Base-by-base conservation (phyloP, 495 filamentous ascomycete species). In the Daldinia vernicosa region DNA sequence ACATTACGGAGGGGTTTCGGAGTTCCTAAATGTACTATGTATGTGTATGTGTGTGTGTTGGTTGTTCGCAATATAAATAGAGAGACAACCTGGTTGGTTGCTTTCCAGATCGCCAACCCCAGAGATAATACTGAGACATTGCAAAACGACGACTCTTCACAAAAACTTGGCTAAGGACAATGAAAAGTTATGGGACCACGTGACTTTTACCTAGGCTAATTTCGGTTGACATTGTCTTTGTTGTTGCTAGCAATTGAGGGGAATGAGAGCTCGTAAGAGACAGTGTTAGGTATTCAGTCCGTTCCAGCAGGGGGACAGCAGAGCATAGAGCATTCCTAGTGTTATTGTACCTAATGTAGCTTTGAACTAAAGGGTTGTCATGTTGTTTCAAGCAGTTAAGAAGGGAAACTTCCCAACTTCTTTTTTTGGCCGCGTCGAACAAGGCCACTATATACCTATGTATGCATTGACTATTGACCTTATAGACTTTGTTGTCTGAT, bases 191-290 rank as follows among this genome's bases (percentile, higher is more conserved):
- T 51, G 56, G 51, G 39, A 12, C 62, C 71, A 69, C 61, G 71
- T 74, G 62, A 74, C 50, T 11, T 8, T 32, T 70, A 60, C 55
- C 72, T 72, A 56, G 63, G 45, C 73, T 72, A 67, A 66, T 75
- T 81, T 78, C 74, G 75, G 79, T 70, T 72, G 70, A 67, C 79
- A 81, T 79, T 77, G 79, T 78, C 80, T 81, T 81, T 82, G 77
- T 73, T 60, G 33, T 63, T 78, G 59, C 26, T 71, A 53, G 39
- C 35, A 54, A 56, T 17, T 53, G 40, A 55, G 47, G 54, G 55
- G 27, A 43, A 12, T 11, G 53, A 30, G 43, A 60, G 51, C 50
- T 71, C 56, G n/a, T 53, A 33, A 63, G 53, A 63, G 59, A 71
- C 69, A 67, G 50, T 17, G 50, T 17, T 30, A 43, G 52, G 33